Evolutionary conservation across 352 stramenopile species (phyloP).

Genomic region (Globisporangium barbulae): DNA sequence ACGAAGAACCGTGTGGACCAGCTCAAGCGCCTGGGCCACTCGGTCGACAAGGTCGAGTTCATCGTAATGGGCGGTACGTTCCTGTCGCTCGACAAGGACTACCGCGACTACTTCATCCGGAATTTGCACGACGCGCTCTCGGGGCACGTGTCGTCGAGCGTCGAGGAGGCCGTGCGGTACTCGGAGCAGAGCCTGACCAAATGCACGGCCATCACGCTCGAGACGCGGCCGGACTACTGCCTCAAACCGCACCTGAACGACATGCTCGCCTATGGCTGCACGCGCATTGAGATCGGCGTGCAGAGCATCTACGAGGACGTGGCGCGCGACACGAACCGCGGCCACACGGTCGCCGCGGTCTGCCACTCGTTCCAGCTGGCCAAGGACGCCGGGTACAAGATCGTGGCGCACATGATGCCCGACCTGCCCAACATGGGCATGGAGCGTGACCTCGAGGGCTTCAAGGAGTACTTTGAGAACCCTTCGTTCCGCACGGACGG

Average conservation of each 20-base stretch:
- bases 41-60: conserved; percentile 96
- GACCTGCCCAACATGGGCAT: conserved; percentile 97
- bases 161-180: conserved; percentile 93
- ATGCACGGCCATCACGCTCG: conserved; percentile 95
- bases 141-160: conserved; percentile 87
- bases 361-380: conserved; percentile 68
- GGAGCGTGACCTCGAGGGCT: conserved; percentile 94
- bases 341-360: conserved; percentile 93
- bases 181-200: conserved; percentile 86
- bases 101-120: conserved; percentile 97
- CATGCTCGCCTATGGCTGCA: conserved; percentile 97
- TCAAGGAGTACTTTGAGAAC: conserved; percentile 97
- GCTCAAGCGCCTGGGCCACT: conserved; percentile 86
- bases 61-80: conserved; percentile 99
- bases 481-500: conserved; percentile 93
- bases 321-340: conserved; percentile 89
- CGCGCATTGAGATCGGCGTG: conserved; percentile 96
- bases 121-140: conserved; percentile 96
- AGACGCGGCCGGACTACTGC: conserved; percentile 97
- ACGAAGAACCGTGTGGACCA: conserved; percentile 91
- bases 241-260: conserved; percentile 95
- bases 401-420: conserved; percentile 98
- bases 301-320: conserved; percentile 96
- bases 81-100: conserved; percentile 90
- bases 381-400: conserved; percentile 98